Percentiles rank a stretch among this genome's conserved stretches.
These are phyloP conservation scores for Torulaspora maleeae DNA, from an alignment of 805 yeast species.

Conservation along the genomic window DNA sequence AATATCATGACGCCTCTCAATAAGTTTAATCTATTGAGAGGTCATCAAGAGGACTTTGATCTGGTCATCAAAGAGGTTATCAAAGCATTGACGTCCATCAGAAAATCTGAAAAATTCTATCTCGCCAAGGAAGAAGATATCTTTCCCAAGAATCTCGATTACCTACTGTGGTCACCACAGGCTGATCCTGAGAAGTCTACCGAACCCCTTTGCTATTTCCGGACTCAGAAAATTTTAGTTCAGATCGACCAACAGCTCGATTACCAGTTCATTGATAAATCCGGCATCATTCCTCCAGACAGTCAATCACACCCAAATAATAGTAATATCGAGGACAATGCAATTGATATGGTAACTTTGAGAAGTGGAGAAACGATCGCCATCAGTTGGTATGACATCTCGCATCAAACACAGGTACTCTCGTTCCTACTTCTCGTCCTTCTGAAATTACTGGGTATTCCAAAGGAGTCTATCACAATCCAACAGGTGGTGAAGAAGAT, in stretches of 20 bases:
- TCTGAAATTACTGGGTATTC: slow-evolving; percentile 32
- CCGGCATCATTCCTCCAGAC: slow-evolving; percentile 33
- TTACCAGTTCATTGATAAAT: slow-evolving; percentile 34
- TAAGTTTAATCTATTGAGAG: slow-evolving; percentile 35
- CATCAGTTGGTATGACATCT: slow-evolving; percentile 38
- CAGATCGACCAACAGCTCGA: slow-evolving; percentile 35
- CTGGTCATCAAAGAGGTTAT: slow-evolving; percentile 35
- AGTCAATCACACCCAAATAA: slow-evolving; percentile 36
- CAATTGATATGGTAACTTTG: slow-evolving; percentile 33
- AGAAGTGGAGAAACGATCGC: slow-evolving; percentile 30
- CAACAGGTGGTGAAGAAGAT: slow-evolving; percentile 35
- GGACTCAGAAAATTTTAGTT: slow-evolving; percentile 33
- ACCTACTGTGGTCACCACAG: slow-evolving; percentile 29
- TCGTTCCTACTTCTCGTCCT: slow-evolving; percentile 34
- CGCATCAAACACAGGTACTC: slow-evolving; percentile 37
- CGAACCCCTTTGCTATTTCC: slow-evolving; percentile 29
- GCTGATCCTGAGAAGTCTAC: slow-evolving; percentile 14
- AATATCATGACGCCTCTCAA: slow-evolving; percentile 36
- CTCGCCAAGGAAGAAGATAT: slow-evolving; percentile 21
- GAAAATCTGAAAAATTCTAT: slow-evolving; percentile 24
- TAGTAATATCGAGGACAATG: slow-evolving; percentile 33
- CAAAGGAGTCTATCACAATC: slow-evolving; percentile 31
- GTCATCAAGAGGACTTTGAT: slow-evolving; percentile 38
- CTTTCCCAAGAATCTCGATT: slow-evolving; percentile 28
- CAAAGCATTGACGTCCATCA: slow-evolving; percentile 29